Evolutionary conservation across 345 rosid species (phyloP), one percentile per base, ranked within the genome.

Genomic region (Firmiana major): DNA sequence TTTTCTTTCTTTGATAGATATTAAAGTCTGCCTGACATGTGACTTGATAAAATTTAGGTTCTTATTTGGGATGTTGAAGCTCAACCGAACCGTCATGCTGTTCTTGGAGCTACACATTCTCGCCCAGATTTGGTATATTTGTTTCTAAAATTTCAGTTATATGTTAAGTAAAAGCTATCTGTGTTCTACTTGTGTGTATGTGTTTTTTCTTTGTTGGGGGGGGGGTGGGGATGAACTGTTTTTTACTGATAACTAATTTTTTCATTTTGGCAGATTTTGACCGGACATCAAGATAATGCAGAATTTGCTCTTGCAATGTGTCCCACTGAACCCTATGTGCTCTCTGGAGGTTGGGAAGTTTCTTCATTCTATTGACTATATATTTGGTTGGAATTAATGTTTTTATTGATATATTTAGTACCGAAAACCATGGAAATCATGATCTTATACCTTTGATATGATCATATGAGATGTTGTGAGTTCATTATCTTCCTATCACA

Each of bases 291-390:
- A 83, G 99, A 97, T 78, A 97, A 97, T 92, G 99, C 99, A 53
- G 99, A 97, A 81, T 97, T 92, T 80, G 99, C 99, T 72, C 99
- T 97, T 79, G 97, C 99, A 79, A 88, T 97, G 99, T 94, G 98
- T 85, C 96, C 97, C 66, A 88, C 93, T 15, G 98, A 94, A 79
- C 98, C 99, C 60, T 97, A 83, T 89, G 99, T 97, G 58, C 96
- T 97, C 76, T 97, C 98, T 89, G 99, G 99, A 92, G 99, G 99
- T 97, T 80, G 48, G 83, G 53, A 71, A 26, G 2, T 73, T 75
- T 43, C 22, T 13, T 36, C 36, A 0, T 72, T 59, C 43, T 2
- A 17, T 78, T 73, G 15, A 59, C 43, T 71, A 17, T 78, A 24
- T 66, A 15, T 26, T 53, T 58, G 79, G 0, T 55, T 68, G 24